Evolutionary conservation across 345 rosid species (phyloP), one percentile per base, ranked within the genome.

Genomic region (Sapria himalayana): DNA sequence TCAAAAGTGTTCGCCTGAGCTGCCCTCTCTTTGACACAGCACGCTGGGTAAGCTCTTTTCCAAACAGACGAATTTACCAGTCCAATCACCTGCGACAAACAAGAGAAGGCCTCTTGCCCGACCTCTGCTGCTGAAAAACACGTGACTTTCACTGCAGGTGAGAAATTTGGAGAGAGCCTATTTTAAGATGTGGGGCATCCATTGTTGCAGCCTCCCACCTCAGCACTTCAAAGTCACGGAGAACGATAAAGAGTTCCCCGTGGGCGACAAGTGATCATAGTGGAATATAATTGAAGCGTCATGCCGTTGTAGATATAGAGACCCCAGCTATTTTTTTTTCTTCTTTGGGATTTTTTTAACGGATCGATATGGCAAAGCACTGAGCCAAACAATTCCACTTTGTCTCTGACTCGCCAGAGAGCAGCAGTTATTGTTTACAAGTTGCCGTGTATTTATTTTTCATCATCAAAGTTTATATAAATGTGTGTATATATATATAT

Each of bases 41-140:
- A 15, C 93, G 99, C 19, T 91, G 95, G 99, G 99, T 91, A 59
- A 67, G 84, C 45, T 10, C n/a, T n/a, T n/a, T n/a, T n/a, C n/a
- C n/a, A n/a, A n/a, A n/a, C 22, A 20, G 21, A 17, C 11, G 8
- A 3, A 21, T 22, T 12, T 0, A 3, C 12, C 33, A 16, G 27
- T 43, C 2, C 2, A 9, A 12, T 19, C 22, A 6, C 17, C 19
- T 18, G 14, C 35, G 31, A 9, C 11, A 13, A 33, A 2, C 4
- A 1, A 29, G 12, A 17, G 2, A 21, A n/a, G n/a, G n/a, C n/a
- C 29, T 2, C 13, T 33, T 44, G 15, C 7, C 21, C 10, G 4
- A n/a, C n/a, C n/a, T 10, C 24, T 6, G 10, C 27, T 19, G 12
- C 4, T 8, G 19, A n/a, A 17, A 3, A 8, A 15, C 12, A 15